Conservation (phyloP, 169 alveolate genomes). For the Plasmodium vivax region DNA sequence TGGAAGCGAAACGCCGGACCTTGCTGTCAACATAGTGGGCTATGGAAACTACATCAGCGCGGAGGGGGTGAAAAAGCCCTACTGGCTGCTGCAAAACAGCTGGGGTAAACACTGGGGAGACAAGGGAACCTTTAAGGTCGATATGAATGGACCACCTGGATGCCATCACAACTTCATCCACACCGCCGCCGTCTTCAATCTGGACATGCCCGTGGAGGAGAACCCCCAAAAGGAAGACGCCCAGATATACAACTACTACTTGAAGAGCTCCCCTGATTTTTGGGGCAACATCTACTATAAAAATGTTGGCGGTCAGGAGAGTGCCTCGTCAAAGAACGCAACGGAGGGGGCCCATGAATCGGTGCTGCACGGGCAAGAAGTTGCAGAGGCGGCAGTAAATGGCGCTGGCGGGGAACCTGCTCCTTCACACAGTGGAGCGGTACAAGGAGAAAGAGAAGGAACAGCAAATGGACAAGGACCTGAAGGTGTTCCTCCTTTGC, state of each 20-base stretch:
- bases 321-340: no score
- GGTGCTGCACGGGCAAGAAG: no score
- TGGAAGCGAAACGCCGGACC: slow-evolving; percentile 33
- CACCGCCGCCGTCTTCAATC: background rate
- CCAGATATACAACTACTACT: background rate
- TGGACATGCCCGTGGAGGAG: background rate
- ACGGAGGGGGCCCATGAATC: no score
- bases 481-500: no score
- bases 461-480: no score
- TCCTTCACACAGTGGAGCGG: no score
- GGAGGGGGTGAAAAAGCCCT: slow-evolving; percentile 8
- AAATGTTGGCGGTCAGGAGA: background rate
- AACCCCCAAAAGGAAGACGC: background rate
- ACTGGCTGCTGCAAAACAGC: slow-evolving; percentile 19
- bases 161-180: slow-evolving; percentile 15
- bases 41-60: slow-evolving; percentile 45
- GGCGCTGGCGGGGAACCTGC: no score
- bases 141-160: slow-evolving; percentile 5
- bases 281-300: background rate
- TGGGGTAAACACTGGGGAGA: slow-evolving; percentile 40
- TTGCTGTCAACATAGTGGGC: slow-evolving; percentile 50
- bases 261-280: slow-evolving; percentile 1
- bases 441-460: no score
- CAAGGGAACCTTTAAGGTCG: slow-evolving; percentile 31
- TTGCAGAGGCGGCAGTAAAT: no score